Evolutionary conservation across 1,284 basidiomycete genomes (phyloP), one percentile per base, ranked within the genome.

Genomic region (Tranzscheliella williamsii): DNA sequence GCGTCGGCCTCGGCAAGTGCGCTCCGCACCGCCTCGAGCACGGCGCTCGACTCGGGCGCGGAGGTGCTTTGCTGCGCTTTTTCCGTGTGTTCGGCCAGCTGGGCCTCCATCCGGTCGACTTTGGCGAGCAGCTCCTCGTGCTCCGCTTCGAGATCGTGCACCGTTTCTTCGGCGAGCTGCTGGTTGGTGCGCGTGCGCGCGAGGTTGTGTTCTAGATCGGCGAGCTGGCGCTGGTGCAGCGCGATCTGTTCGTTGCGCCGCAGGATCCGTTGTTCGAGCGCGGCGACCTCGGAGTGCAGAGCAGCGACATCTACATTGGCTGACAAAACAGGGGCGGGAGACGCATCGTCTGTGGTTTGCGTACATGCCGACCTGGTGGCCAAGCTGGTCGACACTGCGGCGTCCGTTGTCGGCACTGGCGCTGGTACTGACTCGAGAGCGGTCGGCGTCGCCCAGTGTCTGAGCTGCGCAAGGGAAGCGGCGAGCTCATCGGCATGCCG

Each of bases 211-310:
- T 47, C 22, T 3, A 41, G 27, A 8, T 30, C 31, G 2, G 18
- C 16, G 5, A 66, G 40, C 35, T 54, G 42, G 2, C 31, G 37
- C 36, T 68, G 66, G 5, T 65, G 56, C 18, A 24, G 32, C 2
- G 56, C 66, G 21, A 68, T 68, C 40, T 68, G 66, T 32, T 60
- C 57, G 40, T 53, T 57, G 11, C 66, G 36, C 11, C 66, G 52
- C 27, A 64, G 23, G 5, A 66, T 31, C 5, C 57, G 42, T 16
- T 42, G 48, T 24, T 62, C 13, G 12, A 34, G 12, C 17, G 12
- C 18, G 13, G 9, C 32, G 13, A 15, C 32, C 18, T 34, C 11
- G 12, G 8, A 29, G n/a, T 9, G 9, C 27, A 29, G 11, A 9
- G n/a, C 27, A 29, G 27, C 9, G 27, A n/a, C 27, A 29, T 11